phyloP scores from a whole-genome alignment of 352 stramenopile species.

The Thalassiosira delicatula region DNA sequence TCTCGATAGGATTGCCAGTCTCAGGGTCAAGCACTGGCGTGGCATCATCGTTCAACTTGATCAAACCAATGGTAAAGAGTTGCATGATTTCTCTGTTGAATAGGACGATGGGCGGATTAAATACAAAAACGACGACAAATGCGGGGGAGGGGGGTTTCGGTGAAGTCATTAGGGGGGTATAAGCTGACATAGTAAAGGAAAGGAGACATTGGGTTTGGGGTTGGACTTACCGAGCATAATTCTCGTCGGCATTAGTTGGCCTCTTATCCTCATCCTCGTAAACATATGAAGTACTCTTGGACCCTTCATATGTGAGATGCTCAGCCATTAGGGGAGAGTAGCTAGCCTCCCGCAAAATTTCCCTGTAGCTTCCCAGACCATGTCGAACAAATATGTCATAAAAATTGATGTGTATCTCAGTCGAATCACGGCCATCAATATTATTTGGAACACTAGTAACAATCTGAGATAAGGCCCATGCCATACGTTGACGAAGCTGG shows the following conservation, averaged over 20 bases:
- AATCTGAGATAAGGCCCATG: slow-evolving; percentile 7
- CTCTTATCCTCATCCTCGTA: slow-evolving; percentile 55
- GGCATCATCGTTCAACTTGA: slow-evolving; percentile 75
- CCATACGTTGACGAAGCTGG: slow-evolving; percentile 8
- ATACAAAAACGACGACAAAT: background rate
- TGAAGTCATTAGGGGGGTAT: too few relatives aligned
- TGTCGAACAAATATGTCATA: slow-evolving; percentile 6
- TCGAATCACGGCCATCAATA: slow-evolving; percentile 17
- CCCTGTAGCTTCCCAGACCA: slow-evolving; percentile 20
- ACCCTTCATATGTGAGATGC: slow-evolving; percentile 38
- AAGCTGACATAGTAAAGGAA: too few relatives aligned
- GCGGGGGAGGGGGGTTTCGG: too few relatives aligned
- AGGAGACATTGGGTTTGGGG: background rate
- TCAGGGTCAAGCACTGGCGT: slow-evolving; percentile 62
- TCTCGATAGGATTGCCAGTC: slow-evolving; percentile 57
- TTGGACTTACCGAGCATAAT: slow-evolving; percentile 43
- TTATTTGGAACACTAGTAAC: background rate
- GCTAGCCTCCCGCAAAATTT: slow-evolving; percentile 64
- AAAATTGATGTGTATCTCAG: background rate
- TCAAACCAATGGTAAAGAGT: slow-evolving; percentile 79
- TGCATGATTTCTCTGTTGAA: slow-evolving; percentile 35
- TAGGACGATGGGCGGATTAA: background rate
- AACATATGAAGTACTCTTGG: slow-evolving; percentile 39
- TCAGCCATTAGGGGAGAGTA: slow-evolving; percentile 72
- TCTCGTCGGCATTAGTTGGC: slow-evolving; percentile 68